A percentile compares a stretch with the other conserved stretches of the same genome.
Evolutionary conservation across 352 stramenopile genomes (phyloP).

Genomic region (Pythium dissotocum): DNA sequence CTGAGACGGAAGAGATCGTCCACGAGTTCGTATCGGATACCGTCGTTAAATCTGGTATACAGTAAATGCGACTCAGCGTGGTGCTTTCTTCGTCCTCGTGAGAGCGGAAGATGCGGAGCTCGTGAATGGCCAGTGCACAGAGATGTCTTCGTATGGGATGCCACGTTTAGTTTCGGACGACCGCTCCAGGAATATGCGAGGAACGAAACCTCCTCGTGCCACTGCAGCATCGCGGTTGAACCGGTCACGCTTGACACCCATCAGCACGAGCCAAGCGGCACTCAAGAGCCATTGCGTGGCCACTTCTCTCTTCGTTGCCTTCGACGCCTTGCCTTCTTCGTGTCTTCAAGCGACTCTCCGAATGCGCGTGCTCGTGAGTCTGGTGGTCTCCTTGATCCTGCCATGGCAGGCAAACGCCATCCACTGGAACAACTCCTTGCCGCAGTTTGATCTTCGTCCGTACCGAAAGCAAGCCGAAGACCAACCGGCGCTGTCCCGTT

Average conservation of each 20-base stretch:
- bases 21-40: no score
- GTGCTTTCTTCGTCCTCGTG: no score
- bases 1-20: no score
- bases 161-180: not conserved
- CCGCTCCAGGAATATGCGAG: not conserved
- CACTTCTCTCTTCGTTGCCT: not conserved
- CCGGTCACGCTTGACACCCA: not conserved
- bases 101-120: not conserved
- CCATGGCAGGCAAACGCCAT: not conserved
- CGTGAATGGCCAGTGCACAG: no score
- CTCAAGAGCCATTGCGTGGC: not conserved
- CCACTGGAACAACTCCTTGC: not conserved
- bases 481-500: slow-evolving; percentile 15
- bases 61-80: no score
- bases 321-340: not conserved
- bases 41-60: no score
- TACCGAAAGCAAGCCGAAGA: slow-evolving; percentile 7
- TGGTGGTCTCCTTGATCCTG: not conserved
- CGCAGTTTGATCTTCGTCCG: not conserved
- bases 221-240: not conserved
- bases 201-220: not conserved
- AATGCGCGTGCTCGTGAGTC: not conserved
- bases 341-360: no score
- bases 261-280: not conserved
- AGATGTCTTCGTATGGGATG: not conserved